These are phyloP conservation scores for Cladosporium austrohemisphaericum DNA, from an alignment of 2,329 filamentous ascomycete species.

Conservation along the genomic window DNA sequence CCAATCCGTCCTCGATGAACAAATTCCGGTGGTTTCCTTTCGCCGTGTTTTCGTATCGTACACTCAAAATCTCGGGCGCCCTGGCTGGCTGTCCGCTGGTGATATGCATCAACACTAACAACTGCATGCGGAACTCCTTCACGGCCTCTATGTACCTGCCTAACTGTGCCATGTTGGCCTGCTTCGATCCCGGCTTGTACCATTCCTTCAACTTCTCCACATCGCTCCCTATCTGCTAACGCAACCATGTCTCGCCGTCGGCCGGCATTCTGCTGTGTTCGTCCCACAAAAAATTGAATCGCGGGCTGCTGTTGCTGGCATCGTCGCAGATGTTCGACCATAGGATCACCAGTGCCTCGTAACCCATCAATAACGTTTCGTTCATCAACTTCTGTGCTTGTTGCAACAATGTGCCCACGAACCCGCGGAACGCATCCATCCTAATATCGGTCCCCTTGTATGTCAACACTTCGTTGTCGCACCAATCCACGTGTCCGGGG, in stretches of 20 bases:
- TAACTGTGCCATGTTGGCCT: too few relatives aligned
- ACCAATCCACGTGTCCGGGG: not conserved
- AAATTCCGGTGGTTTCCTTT: constrained; percentile 15
- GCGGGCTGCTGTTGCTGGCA: not conserved
- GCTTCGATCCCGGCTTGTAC: too few relatives aligned
- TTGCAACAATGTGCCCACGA: not conserved
- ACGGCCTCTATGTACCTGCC: too few relatives aligned
- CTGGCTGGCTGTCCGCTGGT: constrained; percentile 20
- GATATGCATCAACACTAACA: too few relatives aligned
- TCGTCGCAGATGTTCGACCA: not conserved
- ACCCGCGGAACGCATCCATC: not conserved
- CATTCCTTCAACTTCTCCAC: too few relatives aligned
- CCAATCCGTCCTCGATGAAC: constrained; percentile 20
- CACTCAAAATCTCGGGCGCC: constrained; percentile 18
- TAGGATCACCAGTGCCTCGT: not conserved
- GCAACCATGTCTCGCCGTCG: not conserved
- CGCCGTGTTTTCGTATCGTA: constrained; percentile 18
- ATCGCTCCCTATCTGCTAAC: too few relatives aligned
- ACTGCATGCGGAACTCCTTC: too few relatives aligned
- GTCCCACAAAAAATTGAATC: not conserved
- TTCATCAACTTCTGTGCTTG: not conserved
- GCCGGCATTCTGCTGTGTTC: not conserved
- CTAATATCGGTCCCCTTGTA: not conserved
- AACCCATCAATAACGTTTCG: not conserved
- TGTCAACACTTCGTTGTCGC: not conserved